Conservation (phyloP, 352 stramenopile species). For the Globisporangium lucens region DNA sequence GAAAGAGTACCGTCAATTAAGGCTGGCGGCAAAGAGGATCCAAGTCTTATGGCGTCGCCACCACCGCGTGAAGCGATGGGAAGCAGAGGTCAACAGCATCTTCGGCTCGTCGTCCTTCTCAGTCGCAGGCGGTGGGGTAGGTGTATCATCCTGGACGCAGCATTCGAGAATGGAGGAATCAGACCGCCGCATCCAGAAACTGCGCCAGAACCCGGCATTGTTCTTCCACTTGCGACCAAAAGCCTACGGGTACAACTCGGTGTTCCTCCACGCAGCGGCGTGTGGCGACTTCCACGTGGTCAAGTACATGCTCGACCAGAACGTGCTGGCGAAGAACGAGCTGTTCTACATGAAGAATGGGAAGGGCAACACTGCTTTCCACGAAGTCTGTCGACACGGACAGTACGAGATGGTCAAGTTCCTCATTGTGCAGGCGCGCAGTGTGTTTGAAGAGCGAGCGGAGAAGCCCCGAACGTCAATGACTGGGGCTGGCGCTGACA, state of each 20-base stretch:
- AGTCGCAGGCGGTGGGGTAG: constrained; percentile 2
- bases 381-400: constrained; percentile 57
- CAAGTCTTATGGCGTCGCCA: constrained; percentile 44
- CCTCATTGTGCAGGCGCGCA: constrained; percentile 28
- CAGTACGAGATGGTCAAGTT: constrained; percentile 79
- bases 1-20: constrained; percentile 35
- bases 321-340: constrained; percentile 9
- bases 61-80: constrained; percentile 36
- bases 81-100: constrained; percentile 41
- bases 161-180: constrained; percentile 72
- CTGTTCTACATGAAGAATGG: constrained; percentile 55
- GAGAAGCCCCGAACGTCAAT: constrained; percentile 3
- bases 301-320: constrained; percentile 68
- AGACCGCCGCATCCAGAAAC: constrained; percentile 49
- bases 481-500: neutral
- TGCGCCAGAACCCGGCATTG: constrained; percentile 41
- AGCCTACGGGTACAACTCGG: constrained; percentile 55
- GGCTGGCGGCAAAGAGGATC: constrained; percentile 27
- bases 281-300: constrained; percentile 75
- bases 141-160: constrained; percentile 30
- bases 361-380: constrained; percentile 55
- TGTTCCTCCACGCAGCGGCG: constrained; percentile 64
- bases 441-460: neutral
- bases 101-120: constrained; percentile 28
- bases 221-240: constrained; percentile 56